Conservation (phyloP, 768 basidiomycete species). For the Lactarius pseudohatsudake region DNA sequence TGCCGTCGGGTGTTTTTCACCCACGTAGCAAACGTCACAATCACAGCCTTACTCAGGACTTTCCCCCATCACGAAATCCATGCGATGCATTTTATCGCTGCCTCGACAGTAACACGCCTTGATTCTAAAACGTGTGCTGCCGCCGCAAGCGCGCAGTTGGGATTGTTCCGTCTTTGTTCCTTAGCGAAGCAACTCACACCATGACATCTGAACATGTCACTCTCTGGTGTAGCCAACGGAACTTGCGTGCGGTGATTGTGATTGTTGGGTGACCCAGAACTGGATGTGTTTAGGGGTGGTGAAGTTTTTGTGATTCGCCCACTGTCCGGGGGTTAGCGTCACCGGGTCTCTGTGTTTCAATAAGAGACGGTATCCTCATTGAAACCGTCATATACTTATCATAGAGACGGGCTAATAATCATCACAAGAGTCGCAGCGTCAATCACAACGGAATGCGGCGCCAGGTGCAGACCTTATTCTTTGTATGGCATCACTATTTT, state of each 20-base stretch:
- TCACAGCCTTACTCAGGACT: conserved; percentile 19
- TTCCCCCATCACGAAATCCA: conserved; percentile 40
- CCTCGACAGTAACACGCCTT: conserved; percentile 67
- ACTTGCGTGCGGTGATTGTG: conserved; percentile 79
- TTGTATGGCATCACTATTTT: conserved; percentile 12
- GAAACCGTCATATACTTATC: conserved; percentile 22
- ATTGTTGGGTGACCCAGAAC: conserved; percentile 45
- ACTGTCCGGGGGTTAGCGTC: conserved; percentile 70
- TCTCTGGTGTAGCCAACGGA: conserved; percentile 69
- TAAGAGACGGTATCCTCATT: conserved; percentile 22
- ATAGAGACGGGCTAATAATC: conserved; percentile 10
- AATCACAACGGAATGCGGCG: conserved; percentile 20
- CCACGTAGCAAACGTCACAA: conserved; percentile 23
- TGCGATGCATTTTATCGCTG: conserved; percentile 53
- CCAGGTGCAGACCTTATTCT: conserved; percentile 14
- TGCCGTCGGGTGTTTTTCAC: conserved; percentile 11
- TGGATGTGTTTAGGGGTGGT: conserved; percentile 55
- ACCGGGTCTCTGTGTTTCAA: conserved; percentile 19
- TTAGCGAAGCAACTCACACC: conserved; percentile 53
- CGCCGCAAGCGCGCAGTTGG: conserved; percentile 42
- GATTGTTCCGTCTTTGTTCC: conserved; percentile 49
- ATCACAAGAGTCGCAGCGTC: conserved; percentile 16
- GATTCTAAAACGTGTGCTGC: conserved; percentile 52
- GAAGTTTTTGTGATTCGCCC: conserved; percentile 82
- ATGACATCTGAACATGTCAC: conserved; percentile 50